These are phyloP conservation scores for Cyclotella atomus DNA, from an alignment of 108 stramenopile species.

Conservation along the genomic window DNA sequence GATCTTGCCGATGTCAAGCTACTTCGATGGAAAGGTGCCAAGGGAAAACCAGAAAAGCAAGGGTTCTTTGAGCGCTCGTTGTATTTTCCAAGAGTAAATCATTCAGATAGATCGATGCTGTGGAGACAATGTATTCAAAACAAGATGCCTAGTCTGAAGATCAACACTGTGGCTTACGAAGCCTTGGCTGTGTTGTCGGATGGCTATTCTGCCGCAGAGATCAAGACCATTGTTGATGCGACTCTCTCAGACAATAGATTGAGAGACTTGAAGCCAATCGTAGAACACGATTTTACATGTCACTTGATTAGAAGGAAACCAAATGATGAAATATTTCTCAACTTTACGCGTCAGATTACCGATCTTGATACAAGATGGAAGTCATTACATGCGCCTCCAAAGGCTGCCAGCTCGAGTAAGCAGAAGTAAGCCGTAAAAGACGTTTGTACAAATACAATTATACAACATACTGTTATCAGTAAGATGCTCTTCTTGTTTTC, in stretches of 20 bases:
- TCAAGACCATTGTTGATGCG: conserved; percentile 45
- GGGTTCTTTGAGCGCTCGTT: conserved; percentile 79
- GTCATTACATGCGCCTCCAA: conserved; percentile 43
- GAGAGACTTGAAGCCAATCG: conserved; percentile 39
- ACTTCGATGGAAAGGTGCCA: conserved; percentile 50
- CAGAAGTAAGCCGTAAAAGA: conserved; percentile 44
- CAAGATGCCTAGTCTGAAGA: conserved; percentile 38
- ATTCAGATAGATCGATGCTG: conserved; percentile 63
- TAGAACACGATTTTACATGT: conserved; percentile 58
- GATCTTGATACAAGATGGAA: conserved; percentile 59
- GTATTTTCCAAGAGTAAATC: conserved; percentile 76
- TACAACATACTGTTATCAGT: no score
- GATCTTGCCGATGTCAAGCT: conserved; percentile 67
- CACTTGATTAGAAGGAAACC: conserved; percentile 8
- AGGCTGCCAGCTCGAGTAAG: conserved; percentile 31
- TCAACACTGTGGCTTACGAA: conserved; percentile 25
- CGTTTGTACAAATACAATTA: no score
- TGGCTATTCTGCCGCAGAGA: conserved; percentile 76
- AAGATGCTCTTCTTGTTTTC: background rate
- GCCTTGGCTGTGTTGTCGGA: conserved; percentile 72
- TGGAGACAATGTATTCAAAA: conserved; percentile 62
- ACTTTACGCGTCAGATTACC: conserved; percentile 64
- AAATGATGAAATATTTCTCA: conserved; percentile 44
- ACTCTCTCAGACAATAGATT: conserved; percentile 64
- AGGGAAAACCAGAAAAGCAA: conserved; percentile 58